Percentiles rank a stretch among this genome's conserved stretches.
These are phyloP conservation scores for Penicillium sp. DNA, from an alignment of 2,329 filamentous ascomycete species.

Conservation along the genomic window DNA sequence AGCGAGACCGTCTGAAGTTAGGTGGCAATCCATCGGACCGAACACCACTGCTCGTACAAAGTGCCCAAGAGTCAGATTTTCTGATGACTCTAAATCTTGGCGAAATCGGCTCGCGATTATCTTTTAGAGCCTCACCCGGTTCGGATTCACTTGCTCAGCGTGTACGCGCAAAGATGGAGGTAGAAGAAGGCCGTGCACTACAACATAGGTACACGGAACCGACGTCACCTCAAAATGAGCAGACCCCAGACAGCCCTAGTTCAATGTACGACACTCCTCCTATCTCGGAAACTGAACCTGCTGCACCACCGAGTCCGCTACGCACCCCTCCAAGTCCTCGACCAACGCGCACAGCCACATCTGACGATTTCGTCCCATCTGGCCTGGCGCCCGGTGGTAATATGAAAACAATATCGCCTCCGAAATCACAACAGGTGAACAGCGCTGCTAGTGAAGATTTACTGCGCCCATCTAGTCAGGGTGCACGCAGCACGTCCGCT, in stretches of 20 bases:
- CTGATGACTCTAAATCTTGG: slow-evolving; percentile 38
- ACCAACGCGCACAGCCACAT: slow-evolving; percentile 25
- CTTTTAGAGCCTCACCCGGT: slow-evolving; percentile 44
- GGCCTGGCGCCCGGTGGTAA: slow-evolving; percentile 29
- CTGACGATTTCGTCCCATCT: slow-evolving; percentile 33
- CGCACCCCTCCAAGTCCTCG: slow-evolving; percentile 31
- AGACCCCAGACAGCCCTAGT: slow-evolving; percentile 28
- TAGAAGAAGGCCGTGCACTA: slow-evolving; percentile 57
- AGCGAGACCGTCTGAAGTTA: slow-evolving; percentile 19
- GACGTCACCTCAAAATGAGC: slow-evolving; percentile 33
- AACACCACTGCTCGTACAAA: slow-evolving; percentile 39
- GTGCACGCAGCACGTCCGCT: slow-evolving; percentile 24
- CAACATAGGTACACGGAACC: slow-evolving; percentile 48
- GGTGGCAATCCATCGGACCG: slow-evolving; percentile 24
- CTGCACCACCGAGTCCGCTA: slow-evolving; percentile 34
- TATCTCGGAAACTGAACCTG: slow-evolving; percentile 31
- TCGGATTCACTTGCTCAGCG: slow-evolving; percentile 53
- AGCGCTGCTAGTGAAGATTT: slow-evolving; percentile 18
- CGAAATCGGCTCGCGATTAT: slow-evolving; percentile 42
- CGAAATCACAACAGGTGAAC: slow-evolving; percentile 19
- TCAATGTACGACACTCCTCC: slow-evolving; percentile 36
- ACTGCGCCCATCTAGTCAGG: slow-evolving; percentile 23
- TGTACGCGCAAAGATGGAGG: slow-evolving; percentile 57
- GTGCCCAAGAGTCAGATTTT: slow-evolving; percentile 44
- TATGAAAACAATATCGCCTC: slow-evolving; percentile 25